Base-by-base conservation (phyloP, 192 early-diverging fungal species). In the Coemansia sp. region DNA sequence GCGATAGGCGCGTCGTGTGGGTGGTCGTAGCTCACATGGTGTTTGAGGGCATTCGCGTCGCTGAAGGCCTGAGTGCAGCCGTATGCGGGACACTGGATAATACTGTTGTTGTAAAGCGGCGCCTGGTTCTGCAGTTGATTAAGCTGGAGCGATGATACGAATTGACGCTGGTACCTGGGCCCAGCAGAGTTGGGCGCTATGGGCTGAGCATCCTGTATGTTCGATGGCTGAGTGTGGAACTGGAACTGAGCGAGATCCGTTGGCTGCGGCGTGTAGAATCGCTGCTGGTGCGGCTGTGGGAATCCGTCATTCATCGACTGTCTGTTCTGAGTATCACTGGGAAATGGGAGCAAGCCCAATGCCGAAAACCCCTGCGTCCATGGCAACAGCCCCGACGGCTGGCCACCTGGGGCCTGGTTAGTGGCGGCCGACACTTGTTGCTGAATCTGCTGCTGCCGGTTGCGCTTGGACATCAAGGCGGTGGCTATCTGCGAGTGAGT, bases 401-500 rank as follows among this genome's bases (percentile, higher is more conserved):
- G 55, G 16, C 14, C 57, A 11, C 26, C 50, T 28, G 62, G 32
- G 17, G 53, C 37, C 19, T 67, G 66, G 42, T 21, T 35, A n/a
- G 28, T 26, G 11, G 33, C 19, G 2, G 64, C 37, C 9, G 52
- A 21, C 23, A 23, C 65, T 44, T 35, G 71, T 42, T 60, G 72
- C 58, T 46, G 64, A 19, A 39, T 68, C 53, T 68, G 67, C 58
- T 52, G 68, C 63, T 38, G 57, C 53, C 64, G 43, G 16, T 66
- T 55, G 16, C 67, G 67, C 57, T 66, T 76, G 9, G 68, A 64
- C 68, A 82, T 70, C 44, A 82, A 11, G 0, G 80, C 69, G 0
- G 75, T 61, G 4, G 80, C 80, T 63, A 77, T 75, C 63, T 82
- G 80, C 63, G 80, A 74, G 17, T 82, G 72, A 17, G 64, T n/a